Evolutionary conservation across 768 basidiomycete species (phyloP).

Genomic region (Lentinula boryana): DNA sequence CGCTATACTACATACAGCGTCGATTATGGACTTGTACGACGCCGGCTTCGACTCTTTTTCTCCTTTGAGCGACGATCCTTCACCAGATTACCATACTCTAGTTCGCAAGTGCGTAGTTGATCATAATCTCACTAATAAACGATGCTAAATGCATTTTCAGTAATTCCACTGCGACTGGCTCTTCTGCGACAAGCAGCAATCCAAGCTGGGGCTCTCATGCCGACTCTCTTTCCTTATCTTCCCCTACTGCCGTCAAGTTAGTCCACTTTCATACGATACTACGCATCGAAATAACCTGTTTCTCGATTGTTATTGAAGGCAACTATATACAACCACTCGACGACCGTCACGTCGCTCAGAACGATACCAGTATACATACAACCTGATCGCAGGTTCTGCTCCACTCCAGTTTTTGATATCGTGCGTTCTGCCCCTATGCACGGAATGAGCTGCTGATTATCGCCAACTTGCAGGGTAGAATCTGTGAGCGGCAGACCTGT

Average conservation of each 20-base stretch:
- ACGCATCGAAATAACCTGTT: conserved; percentile 7
- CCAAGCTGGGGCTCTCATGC: conserved; percentile 20
- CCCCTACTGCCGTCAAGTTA: conserved; percentile 14
- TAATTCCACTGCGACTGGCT: conserved; percentile 4
- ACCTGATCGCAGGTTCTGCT: conserved; percentile 34
- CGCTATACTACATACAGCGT: not conserved
- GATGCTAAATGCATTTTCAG: not conserved
- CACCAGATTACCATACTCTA: conserved; percentile 10
- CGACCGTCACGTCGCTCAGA: conserved; percentile 22
- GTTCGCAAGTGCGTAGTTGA: conserved; percentile 7
- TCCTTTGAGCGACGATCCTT: conserved; percentile 7
- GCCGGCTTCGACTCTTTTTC: not conserved
- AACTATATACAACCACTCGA: conserved; percentile 4
- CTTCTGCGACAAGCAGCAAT: conserved; percentile 10
- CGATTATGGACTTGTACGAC: not conserved
- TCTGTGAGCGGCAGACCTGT: conserved; percentile 7
- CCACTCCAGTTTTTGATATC: conserved; percentile 46
- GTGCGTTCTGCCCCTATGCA: conserved; percentile 26
- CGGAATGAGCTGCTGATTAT: not conserved
- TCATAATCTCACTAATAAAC: not conserved
- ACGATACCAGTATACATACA: conserved; percentile 50
- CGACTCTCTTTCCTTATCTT: conserved; percentile 4
- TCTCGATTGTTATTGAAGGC: not conserved
- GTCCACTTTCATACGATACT: conserved; percentile 6
- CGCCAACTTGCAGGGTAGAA: not conserved